phyloP scores from a whole-genome alignment of 1,284 basidiomycete species.

The Cryptococcus neoformans region DNA sequence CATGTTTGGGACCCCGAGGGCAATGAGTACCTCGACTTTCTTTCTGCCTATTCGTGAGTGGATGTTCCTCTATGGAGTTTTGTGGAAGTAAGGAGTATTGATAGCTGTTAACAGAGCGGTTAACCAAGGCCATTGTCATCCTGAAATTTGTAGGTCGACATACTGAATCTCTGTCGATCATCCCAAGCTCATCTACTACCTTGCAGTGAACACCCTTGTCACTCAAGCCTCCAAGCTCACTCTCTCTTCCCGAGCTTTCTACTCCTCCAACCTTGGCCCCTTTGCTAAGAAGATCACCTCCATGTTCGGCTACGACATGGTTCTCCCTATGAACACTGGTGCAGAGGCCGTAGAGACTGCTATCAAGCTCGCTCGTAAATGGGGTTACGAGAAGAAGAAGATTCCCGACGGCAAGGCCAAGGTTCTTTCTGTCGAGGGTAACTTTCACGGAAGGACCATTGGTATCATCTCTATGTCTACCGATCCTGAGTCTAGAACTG shows the following conservation, averaged over 20 bases:
- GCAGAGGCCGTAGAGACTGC: conserved; percentile 96
- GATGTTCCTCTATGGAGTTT: neutral
- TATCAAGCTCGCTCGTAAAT: conserved; percentile 76
- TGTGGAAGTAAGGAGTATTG: neutral
- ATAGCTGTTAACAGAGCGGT: conserved; percentile 60
- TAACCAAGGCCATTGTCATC: conserved; percentile 95
- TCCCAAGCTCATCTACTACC: neutral
- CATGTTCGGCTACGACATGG: conserved; percentile 88
- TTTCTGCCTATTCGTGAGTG: conserved; percentile 92
- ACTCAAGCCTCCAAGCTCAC: conserved; percentile 88
- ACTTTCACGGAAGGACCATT: conserved; percentile 95
- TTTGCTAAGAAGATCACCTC: conserved; percentile 84
- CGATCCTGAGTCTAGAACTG: conserved; percentile 81
- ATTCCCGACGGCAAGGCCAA: conserved; percentile 80
- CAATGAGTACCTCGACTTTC: conserved; percentile 89
- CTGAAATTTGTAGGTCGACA: conserved; percentile 50
- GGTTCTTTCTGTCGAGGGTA: conserved; percentile 81
- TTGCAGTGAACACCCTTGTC: conserved; percentile 69
- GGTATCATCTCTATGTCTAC: conserved; percentile 93
- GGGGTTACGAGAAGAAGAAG: conserved; percentile 84
- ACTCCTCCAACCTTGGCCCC: conserved; percentile 84
- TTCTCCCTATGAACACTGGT: conserved; percentile 99
- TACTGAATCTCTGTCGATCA: neutral
- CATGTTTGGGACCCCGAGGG: conserved; percentile 97
- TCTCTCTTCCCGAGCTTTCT: conserved; percentile 93